phyloP scores from a whole-genome alignment of 257 asterid genomes.

The Leptodermis oblonga region DNA sequence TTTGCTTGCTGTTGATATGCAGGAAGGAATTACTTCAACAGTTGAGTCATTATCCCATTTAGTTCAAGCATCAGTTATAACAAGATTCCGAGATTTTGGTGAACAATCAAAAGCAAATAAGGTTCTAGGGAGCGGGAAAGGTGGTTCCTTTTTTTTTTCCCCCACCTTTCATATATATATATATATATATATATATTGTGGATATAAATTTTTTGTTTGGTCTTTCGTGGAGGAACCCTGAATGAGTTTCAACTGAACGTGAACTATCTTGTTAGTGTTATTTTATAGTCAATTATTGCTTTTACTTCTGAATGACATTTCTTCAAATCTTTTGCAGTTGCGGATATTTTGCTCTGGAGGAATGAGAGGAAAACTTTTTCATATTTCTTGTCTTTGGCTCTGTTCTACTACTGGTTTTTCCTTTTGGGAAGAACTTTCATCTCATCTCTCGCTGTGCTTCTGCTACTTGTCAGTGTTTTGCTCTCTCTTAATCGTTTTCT shows the following conservation, averaged over 20 bases:
- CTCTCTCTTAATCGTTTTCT: constrained; percentile 58
- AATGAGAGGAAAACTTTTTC: constrained; percentile 72
- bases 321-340: constrained; percentile 54
- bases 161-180: not conserved
- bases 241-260: not conserved
- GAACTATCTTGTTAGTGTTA: not conserved
- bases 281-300: not conserved
- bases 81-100: constrained; percentile 31
- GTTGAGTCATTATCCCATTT: constrained; percentile 54
- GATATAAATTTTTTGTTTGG: no score
- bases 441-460: constrained; percentile 67
- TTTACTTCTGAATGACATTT: constrained; percentile 21
- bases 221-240: not conserved
- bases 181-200: not conserved
- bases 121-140: constrained; percentile 75
- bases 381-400: constrained; percentile 50
- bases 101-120: constrained; percentile 65
- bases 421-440: constrained; percentile 67
- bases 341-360: constrained; percentile 94
- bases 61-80: constrained; percentile 40
- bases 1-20: constrained; percentile 19
- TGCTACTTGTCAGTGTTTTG: constrained; percentile 47
- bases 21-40: constrained; percentile 67
- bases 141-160: constrained; percentile 23
- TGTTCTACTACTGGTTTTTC: constrained; percentile 81